Base-by-base conservation (phyloP, 2,329 filamentous ascomycete genomes). In the Arthrobotrys musiformis region DNA sequence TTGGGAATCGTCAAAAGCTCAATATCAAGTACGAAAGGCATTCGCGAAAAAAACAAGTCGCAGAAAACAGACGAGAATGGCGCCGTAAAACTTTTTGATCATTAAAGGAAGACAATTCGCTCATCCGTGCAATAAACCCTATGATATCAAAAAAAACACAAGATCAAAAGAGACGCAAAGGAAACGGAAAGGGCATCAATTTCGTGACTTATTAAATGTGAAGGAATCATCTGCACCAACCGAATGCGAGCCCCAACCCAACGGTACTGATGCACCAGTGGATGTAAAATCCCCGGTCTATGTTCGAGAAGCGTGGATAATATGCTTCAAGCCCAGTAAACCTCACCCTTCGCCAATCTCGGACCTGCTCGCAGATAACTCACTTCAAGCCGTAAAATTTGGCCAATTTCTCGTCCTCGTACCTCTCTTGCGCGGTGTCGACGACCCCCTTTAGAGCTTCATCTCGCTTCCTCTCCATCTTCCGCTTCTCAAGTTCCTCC, bases 211-310 rank as follows among this genome's bases (percentile, higher is more conserved):
- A 33, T 46, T 19, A 58, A 66, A 74, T 56, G 35, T 26, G 69
- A 73, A 73, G 60, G 69, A 62, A 77, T 77, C 61, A 77, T 70
- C 54, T 77, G 61, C 73, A 66, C 73, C 73, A 77, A 76, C 73
- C 73, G 66, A 70, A 64, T 64, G 54, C 70, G 66, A 77, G 60
- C 58, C 64, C 73, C 24, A 64, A 64, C 30, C 46, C 61, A 50
- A 52, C 13, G 22, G 17, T 37, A 7, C 7, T n/a, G n/a, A 4
- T 35, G 5, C 28, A 22, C 44, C 9, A 24, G 66, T 73, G 50
- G n/a, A 28, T 60, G 13, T 30, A 37, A 61, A 48, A 50, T 76
- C 73, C 73, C 17, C 73, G 42, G 56, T 63, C 26, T 60, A 56
- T 56, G 73, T 77, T 77, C 66, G 42, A 46, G 66, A 77, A 77